Conservation (phyloP, 352 stramenopile species). For the Globisporangium paroecandrum region DNA sequence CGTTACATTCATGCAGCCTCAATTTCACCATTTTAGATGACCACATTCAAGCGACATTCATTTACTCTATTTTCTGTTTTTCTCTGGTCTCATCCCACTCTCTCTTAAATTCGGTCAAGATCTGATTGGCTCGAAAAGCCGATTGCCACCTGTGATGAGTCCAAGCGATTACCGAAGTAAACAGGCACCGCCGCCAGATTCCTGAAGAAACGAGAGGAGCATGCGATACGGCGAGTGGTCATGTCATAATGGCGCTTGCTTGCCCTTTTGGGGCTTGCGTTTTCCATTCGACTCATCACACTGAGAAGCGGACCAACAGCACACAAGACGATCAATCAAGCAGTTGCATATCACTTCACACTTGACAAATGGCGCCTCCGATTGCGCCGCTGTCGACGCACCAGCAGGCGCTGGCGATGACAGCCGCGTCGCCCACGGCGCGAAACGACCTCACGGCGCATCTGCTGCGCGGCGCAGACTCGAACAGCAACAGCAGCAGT, state of each 20-base stretch:
- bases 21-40: not conserved
- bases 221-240: not conserved
- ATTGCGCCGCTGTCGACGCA: not conserved
- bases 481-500: not conserved
- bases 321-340: not conserved
- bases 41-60: too few species aligned
- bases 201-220: not conserved
- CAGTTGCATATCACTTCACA: not conserved
- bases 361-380: not conserved
- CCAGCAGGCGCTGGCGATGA: not conserved
- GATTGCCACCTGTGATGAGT: not conserved
- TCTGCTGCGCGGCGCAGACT: slow-evolving; percentile 3
- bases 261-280: not conserved
- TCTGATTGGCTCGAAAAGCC: not conserved
- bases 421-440: not conserved
- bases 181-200: not conserved
- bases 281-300: not conserved
- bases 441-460: slow-evolving; percentile 3
- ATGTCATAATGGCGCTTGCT: not conserved
- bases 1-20: not conserved
- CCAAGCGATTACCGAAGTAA: not conserved
- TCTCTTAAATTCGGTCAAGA: too few species aligned
- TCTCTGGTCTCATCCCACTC: too few species aligned
- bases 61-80: too few species aligned
- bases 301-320: not conserved